Base-by-base conservation (phyloP, 148 eudicot genomes). In the Agrostemma githago region DNA sequence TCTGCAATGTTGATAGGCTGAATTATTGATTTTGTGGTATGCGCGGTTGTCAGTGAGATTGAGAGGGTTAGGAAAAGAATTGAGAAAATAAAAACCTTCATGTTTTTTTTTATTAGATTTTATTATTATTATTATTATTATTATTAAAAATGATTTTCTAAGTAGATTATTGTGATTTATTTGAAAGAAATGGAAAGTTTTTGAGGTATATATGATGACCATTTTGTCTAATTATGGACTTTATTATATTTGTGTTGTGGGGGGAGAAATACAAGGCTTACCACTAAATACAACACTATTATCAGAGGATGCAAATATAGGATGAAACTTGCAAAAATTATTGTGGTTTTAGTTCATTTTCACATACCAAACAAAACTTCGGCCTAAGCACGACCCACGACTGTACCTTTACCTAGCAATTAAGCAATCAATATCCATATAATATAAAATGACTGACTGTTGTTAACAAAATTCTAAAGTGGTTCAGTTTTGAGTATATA, bases 251-350 rank as follows among this genome's bases (percentile, higher is more conserved):
- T 46, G 8, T 46, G 51, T 10, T 46, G 7, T 46, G 34, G 34
- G 10, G 10, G 34, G 69, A 79, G 77, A 79, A 73, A 43, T 58
- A 48, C 42, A 68, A 66, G 81, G 69, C 56, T 74, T 61, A 51
- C 77, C 74, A 46, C 62, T 41, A 34, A 39, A 68, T 79, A 20
- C 15, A 20, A 8, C 16, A n/a, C 78, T 38, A 41, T 48, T 61
- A 70, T 79, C 74, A 62, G 77, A 40, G 43, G 19, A 51, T 53
- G 5, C 43, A 70, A 53, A 44, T 53, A 70, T 46, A 63, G 76
- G 66, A 59, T 48, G 62, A 26, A 26, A 26, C 34, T 26, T 26
- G 34, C 34, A 26, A 26, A 26, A 26, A 26, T 26, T 26, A 26
- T 26, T 26, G 34, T 26, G 34, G 1, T 26, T 26, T 26, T 26